Evolutionary conservation across 108 stramenopile genomes (phyloP).

Genomic region (Nitzschia putrida): DNA sequence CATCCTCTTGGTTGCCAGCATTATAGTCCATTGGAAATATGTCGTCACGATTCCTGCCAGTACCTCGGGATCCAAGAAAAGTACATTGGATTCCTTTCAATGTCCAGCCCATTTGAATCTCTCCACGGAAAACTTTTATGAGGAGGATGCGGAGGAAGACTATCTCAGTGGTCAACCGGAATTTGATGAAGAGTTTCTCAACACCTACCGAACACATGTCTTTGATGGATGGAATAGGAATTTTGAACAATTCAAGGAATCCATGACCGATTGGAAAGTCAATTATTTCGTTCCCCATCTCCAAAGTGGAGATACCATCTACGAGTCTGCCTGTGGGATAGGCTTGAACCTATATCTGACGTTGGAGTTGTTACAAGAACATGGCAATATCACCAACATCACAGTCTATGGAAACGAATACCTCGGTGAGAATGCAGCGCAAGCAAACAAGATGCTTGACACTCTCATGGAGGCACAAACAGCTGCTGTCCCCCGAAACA

Average conservation of each 20-base stretch:
- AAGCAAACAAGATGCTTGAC: slow-evolving; percentile 16
- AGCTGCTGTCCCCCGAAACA: not conserved
- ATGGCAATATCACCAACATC: slow-evolving; percentile 15
- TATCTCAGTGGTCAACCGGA: slow-evolving; percentile 3
- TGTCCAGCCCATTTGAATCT: not conserved
- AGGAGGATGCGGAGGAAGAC: not conserved
- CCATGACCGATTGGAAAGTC: slow-evolving; percentile 22
- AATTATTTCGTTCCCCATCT: slow-evolving; percentile 22
- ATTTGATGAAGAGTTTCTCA: slow-evolving; percentile 17
- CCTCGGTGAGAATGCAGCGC: slow-evolving; percentile 6
- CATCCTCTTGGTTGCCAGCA: no score
- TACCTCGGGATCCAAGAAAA: no score
- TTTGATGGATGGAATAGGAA: slow-evolving; percentile 32
- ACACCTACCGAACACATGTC: slow-evolving; percentile 14
- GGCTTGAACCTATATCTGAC: slow-evolving; percentile 38
- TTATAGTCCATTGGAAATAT: no score
- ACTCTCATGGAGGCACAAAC: not conserved
- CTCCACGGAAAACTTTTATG: slow-evolving; percentile 4
- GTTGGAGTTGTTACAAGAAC: slow-evolving; percentile 39
- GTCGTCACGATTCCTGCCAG: no score
- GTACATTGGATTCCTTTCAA: not conserved
- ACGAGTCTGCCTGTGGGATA: slow-evolving; percentile 36
- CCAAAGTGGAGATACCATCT: slow-evolving; percentile 30
- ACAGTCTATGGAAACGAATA: slow-evolving; percentile 52
- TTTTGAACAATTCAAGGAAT: slow-evolving; percentile 29